These are phyloP conservation scores for Curvularia sp. DNA, from an alignment of 2,329 filamentous ascomycete species.

Conservation along the genomic window DNA sequence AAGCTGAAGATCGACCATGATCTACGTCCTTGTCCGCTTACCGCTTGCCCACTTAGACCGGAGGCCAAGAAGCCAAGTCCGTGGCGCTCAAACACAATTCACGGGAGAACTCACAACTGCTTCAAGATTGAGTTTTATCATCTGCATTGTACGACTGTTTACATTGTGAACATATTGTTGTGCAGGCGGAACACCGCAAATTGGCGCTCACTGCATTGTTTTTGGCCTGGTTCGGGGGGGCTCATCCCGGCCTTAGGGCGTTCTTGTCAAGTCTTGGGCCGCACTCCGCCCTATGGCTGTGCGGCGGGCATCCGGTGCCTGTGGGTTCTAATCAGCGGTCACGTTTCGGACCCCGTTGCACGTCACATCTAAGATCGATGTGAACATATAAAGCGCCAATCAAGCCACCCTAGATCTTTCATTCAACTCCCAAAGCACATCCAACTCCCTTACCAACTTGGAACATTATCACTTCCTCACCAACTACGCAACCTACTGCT, in stretches of 20 bases:
- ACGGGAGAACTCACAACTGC: constrained; percentile 14
- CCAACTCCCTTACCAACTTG: neutral
- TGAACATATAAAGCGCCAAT: neutral
- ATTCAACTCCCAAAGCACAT: neutral
- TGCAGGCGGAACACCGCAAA: constrained; percentile 1
- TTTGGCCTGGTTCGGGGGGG: constrained; percentile 4
- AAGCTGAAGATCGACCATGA: constrained; percentile 7
- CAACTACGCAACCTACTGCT: too few species aligned
- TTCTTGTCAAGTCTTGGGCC: constrained; percentile 17
- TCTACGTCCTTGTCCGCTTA: constrained; percentile 14
- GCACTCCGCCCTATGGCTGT: neutral
- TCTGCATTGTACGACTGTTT: constrained; percentile 5
- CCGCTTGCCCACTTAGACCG: constrained; percentile 3
- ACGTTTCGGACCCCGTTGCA: constrained; percentile 12
- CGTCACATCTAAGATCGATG: neutral
- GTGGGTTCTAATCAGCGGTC: constrained; percentile 12
- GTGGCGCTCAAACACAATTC: constrained; percentile 19
- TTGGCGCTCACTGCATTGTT: constrained; percentile 18
- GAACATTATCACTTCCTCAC: too few species aligned
- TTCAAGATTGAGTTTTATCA: constrained; percentile 2
- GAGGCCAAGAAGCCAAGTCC: constrained; percentile 29
- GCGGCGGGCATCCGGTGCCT: constrained; percentile 5
- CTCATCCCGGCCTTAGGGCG: constrained; percentile 12
- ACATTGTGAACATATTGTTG: neutral
- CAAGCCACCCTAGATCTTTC: neutral